Base-by-base conservation (phyloP, 163 green algal species). In the Scenedesmus sp. region DNA sequence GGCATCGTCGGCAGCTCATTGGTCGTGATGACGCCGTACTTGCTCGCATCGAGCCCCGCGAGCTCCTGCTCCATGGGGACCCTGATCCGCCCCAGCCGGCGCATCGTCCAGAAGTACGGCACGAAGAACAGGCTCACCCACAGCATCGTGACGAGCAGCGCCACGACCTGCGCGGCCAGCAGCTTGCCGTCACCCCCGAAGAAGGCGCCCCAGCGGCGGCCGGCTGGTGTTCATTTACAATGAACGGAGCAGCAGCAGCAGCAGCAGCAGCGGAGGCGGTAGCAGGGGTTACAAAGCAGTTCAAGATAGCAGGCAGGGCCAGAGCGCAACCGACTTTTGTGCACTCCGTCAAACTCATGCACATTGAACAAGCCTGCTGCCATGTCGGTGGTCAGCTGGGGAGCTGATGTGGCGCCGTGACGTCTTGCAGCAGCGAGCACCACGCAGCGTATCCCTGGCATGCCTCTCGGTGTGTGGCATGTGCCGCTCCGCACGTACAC, bases 51-150 rank as follows among this genome's bases (percentile, higher is more conserved):
- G 2, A 91, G 87, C 4, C 87, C 87, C 12, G 87, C 78, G 1
- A 91, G 79, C 59, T 91, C 87, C 78, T 91, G 87, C 44, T 91
- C 87, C 59, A 91, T 73, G 0, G 87, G 87, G 5, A 91, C 87
- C 22, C 87, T 22, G 26, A 91, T 82, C 40, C 65, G n/a, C 16
- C 20, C 1, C 26, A 87, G 5, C 2, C n/a, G 37, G 6, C 78
- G 53, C 78, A 87, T 87, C 2, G 83, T 5, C 78, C 78, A 91
- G 30, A 91, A 91, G 87, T 91, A 91, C 1, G 87, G 87, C 15
- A 87, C 3, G 13, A 91, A 83, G 56, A 87, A 73, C 0, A 82
- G 15, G 37, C 30, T 40, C 37, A 91, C 87, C 87, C 87, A 91
- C n/a, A 44, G 40, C 4, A 91, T 68, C 3, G 59, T 73, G 10